Evolutionary conservation across 1,284 basidiomycete species (phyloP), one percentile per base, ranked within the genome.

Genomic region (Malassezia restricta): DNA sequence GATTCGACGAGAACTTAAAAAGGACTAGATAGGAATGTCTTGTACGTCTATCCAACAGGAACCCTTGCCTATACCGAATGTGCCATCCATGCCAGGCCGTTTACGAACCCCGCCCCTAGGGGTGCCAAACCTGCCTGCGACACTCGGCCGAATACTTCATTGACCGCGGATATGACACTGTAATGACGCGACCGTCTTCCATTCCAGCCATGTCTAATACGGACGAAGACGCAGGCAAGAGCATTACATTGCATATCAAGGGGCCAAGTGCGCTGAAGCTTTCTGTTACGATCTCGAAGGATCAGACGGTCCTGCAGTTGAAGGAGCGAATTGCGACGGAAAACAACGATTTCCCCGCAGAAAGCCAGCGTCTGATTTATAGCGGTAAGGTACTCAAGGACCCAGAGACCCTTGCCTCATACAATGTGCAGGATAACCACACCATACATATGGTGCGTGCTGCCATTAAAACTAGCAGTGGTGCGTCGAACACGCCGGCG

Each of bases 361-460:
- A 67, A 39, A 54, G 59, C 14, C 68, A 69, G 46, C 53, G 68
- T 15, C 58, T 71, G 32, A 71, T 71, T 52, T 70, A 71, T 53
- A 60, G 60, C 33, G 68, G 68, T 40, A 71, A 71, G 49, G 68
- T 71, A 9, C 59, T 71, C 40, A 71, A 71, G 49, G 68, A 71
- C 41, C 61, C 64, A 2, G 62, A 68, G 39, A 51, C 57, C 9
- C 54, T 71, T 8, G 51, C 57, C 11, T 51, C 58, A 15, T 71
- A 71, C 64, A 68, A 70, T 52, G 54, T 71, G 48, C 61, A 68
- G 54, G 59, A 64, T 29, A 61, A 58, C 12, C 63, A 57, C 59
- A 71, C 67, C 14, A 47, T 71, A 9, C 68, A 71, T 49, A 69
- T 71, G 66, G 68, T 71, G 46, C 62, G 65, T 40, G 60, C 60